Base-by-base conservation (phyloP, 2,329 filamentous ascomycete genomes). In the Apiospora arundinis region DNA sequence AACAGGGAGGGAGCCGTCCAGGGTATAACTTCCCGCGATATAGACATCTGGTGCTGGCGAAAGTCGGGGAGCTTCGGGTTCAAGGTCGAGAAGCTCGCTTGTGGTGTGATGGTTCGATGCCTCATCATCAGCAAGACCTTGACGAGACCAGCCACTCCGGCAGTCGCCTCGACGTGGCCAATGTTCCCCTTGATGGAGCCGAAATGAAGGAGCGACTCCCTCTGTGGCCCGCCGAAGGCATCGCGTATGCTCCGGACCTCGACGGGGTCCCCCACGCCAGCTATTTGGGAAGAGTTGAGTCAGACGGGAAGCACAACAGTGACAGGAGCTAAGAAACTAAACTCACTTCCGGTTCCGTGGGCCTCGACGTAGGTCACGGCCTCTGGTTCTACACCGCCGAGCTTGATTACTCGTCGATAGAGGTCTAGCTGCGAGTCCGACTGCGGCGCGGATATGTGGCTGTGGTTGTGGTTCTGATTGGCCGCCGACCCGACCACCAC, bases 391-490 rank as follows among this genome's bases (percentile, higher is more conserved):
- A 81, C 40, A 4, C 74, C 69, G 8, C 76, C 74, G 40, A 74
- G 73, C 3, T 71, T 49, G 37, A 83, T 79, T 0, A 81, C 80
- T 2, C 74, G 72, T 67, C 73, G 69, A 69, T 81, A 83, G 0
- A 82, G 73, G 5, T 71, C 74, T 4, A 70, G 72, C 67, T 83
- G 82, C 0, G 80, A 80, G 0, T 69, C 69, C 0, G 68, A 71
- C 45, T 77, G 82, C 0, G 85, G 85, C 56, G 82, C 78, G 0
- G 84, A 84, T 65, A 87, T 82, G 0, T 82, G 83, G 0, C 73
- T 76, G 12, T 76, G 77, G 37, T 80, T 83, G 3, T 83, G 83
- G 70, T 86, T 84, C 65, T 85, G 83, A 72, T 86, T 82, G 1
- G 44, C 44, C 0, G 77, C 81, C 0, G 81, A 81, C 2, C 76